These are phyloP conservation scores for Coemansia brasiliensis DNA, from an alignment of 192 early-diverging fungal genomes.

Conservation along the genomic window DNA sequence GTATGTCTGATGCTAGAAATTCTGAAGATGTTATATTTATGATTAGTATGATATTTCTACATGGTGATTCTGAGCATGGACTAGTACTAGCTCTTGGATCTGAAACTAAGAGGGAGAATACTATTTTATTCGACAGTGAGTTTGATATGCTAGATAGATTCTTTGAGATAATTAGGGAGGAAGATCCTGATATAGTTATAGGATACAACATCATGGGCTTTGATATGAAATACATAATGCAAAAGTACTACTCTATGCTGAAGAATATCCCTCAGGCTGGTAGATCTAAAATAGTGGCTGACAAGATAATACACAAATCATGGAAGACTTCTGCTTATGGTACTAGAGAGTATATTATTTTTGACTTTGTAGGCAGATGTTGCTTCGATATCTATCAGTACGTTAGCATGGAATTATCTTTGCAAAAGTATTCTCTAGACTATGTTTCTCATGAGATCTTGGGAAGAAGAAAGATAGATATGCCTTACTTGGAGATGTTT, in stretches of 20 bases:
- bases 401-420: slow-evolving; percentile 11
- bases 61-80: slow-evolving; percentile 1
- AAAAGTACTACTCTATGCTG: slow-evolving; percentile 18
- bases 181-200: slow-evolving; percentile 16
- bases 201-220: slow-evolving; percentile 22
- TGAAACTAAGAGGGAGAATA: neutral
- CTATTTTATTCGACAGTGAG: slow-evolving; percentile 1
- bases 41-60: slow-evolving; percentile 11
- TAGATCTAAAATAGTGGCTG: slow-evolving; percentile 1
- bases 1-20: slow-evolving; percentile 17
- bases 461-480: slow-evolving; percentile 17
- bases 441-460: slow-evolving; percentile 18
- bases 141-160: slow-evolving; percentile 15
- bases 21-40: slow-evolving; percentile 19
- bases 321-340: slow-evolving; percentile 27
- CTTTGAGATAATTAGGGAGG: slow-evolving; percentile 13
- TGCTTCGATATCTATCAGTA: slow-evolving; percentile 23
- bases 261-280: slow-evolving; percentile 22
- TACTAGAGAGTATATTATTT: slow-evolving; percentile 11
- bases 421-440: slow-evolving; percentile 30
- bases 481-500: slow-evolving; percentile 23
- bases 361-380: slow-evolving; percentile 18
- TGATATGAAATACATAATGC: slow-evolving; percentile 25
- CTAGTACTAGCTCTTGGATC: slow-evolving; percentile 6
- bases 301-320: slow-evolving; percentile 17